These are phyloP conservation scores for Pharus latifolius DNA, from an alignment of 176 grass and related monocot species.

Conservation along the genomic window DNA sequence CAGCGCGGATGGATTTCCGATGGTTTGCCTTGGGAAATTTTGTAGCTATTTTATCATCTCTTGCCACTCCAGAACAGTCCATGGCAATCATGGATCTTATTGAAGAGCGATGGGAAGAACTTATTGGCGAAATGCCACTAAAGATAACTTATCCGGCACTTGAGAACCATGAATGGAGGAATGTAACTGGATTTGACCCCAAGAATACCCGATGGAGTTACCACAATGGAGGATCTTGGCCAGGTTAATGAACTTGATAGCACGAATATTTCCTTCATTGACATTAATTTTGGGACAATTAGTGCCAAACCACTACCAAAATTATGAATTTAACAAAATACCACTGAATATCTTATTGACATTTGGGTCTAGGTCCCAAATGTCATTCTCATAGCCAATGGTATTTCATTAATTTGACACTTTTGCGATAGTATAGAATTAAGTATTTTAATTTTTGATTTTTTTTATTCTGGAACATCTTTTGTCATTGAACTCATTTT, in stretches of 20 bases:
- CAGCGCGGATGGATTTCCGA: constrained; percentile 38
- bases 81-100: constrained; percentile 32
- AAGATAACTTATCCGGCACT: constrained; percentile 36
- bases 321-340: too few relatives aligned
- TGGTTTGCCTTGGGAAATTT: constrained; percentile 40
- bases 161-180: constrained; percentile 39
- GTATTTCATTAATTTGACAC: too few relatives aligned
- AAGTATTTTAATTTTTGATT: too few relatives aligned
- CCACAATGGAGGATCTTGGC: constrained; percentile 49
- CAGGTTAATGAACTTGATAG: constrained; percentile 1
- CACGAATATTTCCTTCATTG: not conserved
- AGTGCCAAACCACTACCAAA: too few relatives aligned
- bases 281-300: too few relatives aligned
- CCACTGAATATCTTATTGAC: too few relatives aligned
- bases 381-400: too few relatives aligned
- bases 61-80: constrained; percentile 43
- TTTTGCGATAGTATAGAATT: too few relatives aligned
- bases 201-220: constrained; percentile 48
- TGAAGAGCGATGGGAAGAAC: constrained; percentile 33
- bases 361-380: too few relatives aligned
- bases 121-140: constrained; percentile 31
- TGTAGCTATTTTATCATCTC: constrained; percentile 28
- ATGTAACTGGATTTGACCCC: constrained; percentile 36
- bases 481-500: too few relatives aligned
- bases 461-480: too few relatives aligned